These are phyloP conservation scores for Xylaria grammica DNA, from an alignment of 495 filamentous ascomycete species.

Conservation along the genomic window DNA sequence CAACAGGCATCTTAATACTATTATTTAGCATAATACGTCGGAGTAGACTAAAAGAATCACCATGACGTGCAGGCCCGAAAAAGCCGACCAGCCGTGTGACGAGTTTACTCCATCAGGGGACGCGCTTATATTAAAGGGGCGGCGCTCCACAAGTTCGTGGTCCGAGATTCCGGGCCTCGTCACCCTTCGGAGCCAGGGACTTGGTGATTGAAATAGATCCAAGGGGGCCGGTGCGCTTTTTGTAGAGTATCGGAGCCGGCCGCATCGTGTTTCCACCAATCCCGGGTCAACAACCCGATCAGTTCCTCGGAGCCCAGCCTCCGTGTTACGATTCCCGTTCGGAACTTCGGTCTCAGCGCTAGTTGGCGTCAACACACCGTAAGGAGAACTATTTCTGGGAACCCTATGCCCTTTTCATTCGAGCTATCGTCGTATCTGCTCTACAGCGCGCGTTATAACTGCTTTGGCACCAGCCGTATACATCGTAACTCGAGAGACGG, in stretches of 20 bases:
- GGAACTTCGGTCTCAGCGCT: background rate
- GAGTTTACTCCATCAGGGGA: background rate
- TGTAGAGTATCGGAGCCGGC: background rate
- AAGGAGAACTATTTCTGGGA: background rate
- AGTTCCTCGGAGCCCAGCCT: constrained; percentile 10
- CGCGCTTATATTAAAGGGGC: background rate
- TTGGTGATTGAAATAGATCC: background rate
- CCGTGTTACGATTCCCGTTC: background rate
- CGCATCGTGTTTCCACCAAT: constrained; percentile 15
- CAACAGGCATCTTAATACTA: background rate
- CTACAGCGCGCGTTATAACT: too few relatives aligned
- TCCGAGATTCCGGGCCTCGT: background rate
- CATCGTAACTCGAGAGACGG: too few relatives aligned
- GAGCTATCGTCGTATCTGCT: too few relatives aligned
- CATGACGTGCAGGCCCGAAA: constrained; percentile 6
- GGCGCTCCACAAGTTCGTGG: background rate
- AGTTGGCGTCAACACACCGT: background rate
- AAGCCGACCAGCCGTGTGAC: background rate
- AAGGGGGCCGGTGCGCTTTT: background rate
- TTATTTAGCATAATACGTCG: background rate
- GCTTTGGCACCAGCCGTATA: too few relatives aligned
- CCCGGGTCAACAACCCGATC: constrained; percentile 1
- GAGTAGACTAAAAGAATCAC: background rate
- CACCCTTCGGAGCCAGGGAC: background rate
- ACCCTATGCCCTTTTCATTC: too few relatives aligned